These are phyloP conservation scores for Phalaenopsis aphrodite DNA, from an alignment of 106 monocot genomes.

Conservation along the genomic window DNA sequence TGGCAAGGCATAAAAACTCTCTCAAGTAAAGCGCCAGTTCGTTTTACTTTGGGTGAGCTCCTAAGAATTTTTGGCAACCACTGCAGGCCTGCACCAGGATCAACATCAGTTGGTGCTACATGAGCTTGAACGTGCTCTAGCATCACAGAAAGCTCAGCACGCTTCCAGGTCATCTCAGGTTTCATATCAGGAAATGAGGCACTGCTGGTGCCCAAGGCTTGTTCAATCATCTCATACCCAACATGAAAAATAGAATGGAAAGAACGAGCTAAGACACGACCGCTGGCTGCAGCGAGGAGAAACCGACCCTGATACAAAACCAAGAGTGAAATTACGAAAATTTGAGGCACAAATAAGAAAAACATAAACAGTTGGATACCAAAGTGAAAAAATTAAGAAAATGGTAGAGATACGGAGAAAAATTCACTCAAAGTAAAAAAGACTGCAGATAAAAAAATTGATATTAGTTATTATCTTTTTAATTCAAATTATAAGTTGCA, in stretches of 20 bases:
- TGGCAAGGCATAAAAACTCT: constrained; percentile 96
- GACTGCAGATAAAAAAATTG: background rate
- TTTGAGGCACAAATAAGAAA: background rate
- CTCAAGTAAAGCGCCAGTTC: constrained; percentile 96
- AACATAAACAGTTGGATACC: background rate
- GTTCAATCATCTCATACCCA: constrained; percentile 87
- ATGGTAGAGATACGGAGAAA: background rate
- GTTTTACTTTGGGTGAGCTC: constrained; percentile 81
- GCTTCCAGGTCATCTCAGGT: constrained; percentile 86
- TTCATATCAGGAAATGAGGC: constrained; percentile 32
- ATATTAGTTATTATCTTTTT: background rate
- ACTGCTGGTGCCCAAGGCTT: constrained; percentile 46
- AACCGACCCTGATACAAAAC: constrained; percentile 78
- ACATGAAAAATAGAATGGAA: constrained; percentile 87
- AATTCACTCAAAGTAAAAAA: background rate
- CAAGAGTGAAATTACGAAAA: background rate
- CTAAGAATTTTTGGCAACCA: constrained; percentile 92
- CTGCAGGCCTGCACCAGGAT: constrained; percentile 98
- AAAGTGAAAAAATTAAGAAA: background rate
- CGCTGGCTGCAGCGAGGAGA: constrained; percentile 97
- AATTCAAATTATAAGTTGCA: background rate
- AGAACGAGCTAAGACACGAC: constrained; percentile 81
- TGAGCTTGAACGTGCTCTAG: constrained; percentile 96
- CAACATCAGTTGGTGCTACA: constrained; percentile 99
- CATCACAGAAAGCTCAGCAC: constrained; percentile 83